Percentiles rank a stretch among this genome's conserved stretches.
These are phyloP conservation scores for Plasmodium fragile DNA, from an alignment of 169 alveolate species.

Conservation along the genomic window DNA sequence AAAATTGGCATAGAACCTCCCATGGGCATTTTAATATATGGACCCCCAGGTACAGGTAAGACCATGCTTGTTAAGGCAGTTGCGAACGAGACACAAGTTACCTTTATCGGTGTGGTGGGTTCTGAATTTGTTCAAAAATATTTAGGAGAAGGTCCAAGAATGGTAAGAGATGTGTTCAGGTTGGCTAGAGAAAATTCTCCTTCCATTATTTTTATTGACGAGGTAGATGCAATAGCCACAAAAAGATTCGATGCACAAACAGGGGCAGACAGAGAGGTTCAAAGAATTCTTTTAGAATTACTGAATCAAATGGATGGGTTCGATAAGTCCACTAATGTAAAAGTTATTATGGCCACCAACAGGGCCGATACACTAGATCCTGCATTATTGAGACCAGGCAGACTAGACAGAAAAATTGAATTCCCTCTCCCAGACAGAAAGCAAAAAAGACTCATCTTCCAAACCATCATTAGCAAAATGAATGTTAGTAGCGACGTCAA, in stretches of 20 bases:
- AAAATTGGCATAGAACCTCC: constrained; percentile 99
- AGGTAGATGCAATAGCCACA: constrained; percentile 98
- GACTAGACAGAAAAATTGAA: constrained; percentile 98
- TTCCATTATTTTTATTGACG: constrained; percentile 98
- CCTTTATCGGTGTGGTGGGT: constrained; percentile 98
- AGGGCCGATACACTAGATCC: constrained; percentile 99
- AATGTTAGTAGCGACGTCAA: constrained; percentile 98
- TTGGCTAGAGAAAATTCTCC: constrained; percentile 98
- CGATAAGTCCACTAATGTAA: constrained; percentile 97
- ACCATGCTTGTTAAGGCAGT: constrained; percentile 99
- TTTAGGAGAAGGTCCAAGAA: constrained; percentile 99
- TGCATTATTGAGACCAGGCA: constrained; percentile 98
- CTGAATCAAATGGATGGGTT: constrained; percentile 99
- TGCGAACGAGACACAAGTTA: constrained; percentile 98
- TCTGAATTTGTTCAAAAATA: constrained; percentile 99
- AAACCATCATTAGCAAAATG: constrained; percentile 98
- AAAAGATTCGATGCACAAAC: constrained; percentile 96
- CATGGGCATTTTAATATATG: constrained; percentile 98
- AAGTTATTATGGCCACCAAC: constrained; percentile 99
- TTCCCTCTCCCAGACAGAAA: constrained; percentile 99
- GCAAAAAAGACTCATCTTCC: constrained; percentile 94
- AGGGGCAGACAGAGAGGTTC: constrained; percentile 99
- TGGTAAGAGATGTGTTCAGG: constrained; percentile 99
- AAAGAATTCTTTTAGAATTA: constrained; percentile 97
- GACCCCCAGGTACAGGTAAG: constrained; percentile 99